Conservation (phyloP, 768 basidiomycete genomes). For the Favolaschia claudopus region DNA sequence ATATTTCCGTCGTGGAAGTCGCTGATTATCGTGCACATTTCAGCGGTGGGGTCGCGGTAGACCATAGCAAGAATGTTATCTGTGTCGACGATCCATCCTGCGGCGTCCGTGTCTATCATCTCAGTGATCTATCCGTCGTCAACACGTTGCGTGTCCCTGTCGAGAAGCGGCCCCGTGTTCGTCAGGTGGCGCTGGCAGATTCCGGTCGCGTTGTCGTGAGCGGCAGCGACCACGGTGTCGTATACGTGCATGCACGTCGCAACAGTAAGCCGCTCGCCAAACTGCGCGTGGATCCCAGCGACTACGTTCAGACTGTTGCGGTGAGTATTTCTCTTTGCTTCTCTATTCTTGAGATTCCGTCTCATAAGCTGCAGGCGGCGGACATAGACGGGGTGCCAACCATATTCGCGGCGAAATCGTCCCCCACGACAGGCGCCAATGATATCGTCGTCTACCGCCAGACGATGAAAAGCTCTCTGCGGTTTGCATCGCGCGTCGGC, state of each 20-base stretch:
- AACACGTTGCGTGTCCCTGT: background rate
- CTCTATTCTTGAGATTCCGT: background rate
- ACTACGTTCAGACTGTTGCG: constrained; percentile 18
- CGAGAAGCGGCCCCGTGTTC: constrained; percentile 1
- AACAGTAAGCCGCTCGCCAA: background rate
- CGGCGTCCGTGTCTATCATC: constrained; percentile 6
- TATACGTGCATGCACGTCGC: constrained; percentile 18
- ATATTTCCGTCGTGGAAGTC: background rate
- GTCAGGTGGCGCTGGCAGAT: constrained; percentile 18
- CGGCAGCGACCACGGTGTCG: constrained; percentile 26
- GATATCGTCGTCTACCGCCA: constrained; percentile 3
- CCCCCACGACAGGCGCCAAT: background rate
- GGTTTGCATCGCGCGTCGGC: too few species aligned
- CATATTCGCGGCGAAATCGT: constrained; percentile 12
- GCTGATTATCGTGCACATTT: background rate
- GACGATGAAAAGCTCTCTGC: background rate
- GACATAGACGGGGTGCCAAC: background rate
- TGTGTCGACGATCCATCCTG: constrained; percentile 11
- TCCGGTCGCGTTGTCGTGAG: constrained; percentile 16
- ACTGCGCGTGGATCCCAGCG: background rate
- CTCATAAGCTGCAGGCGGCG: background rate
- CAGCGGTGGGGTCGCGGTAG: constrained; percentile 19
- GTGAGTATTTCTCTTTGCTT: background rate
- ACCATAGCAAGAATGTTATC: constrained; percentile 17
- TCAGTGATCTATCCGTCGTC: background rate